phyloP scores from a whole-genome alignment of 2,329 filamentous ascomycete species.

The Fusarium oligoseptatum region DNA sequence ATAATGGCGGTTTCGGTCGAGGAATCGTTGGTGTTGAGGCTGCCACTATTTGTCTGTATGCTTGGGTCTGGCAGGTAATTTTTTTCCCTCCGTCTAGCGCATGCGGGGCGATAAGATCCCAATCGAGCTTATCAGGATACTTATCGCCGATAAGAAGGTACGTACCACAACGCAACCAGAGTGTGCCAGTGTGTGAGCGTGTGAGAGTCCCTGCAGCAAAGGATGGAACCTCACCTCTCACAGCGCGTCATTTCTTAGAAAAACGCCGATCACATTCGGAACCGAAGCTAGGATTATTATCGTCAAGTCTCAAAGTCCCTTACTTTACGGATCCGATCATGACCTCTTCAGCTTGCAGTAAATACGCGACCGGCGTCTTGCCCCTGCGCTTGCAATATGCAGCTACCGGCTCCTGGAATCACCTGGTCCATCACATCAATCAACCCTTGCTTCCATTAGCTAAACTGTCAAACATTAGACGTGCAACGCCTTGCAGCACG shows the following conservation, averaged over 20 bases:
- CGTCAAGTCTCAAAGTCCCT: background rate
- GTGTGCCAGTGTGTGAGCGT: no score
- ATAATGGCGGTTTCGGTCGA: constrained; percentile 23
- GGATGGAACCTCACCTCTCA: background rate
- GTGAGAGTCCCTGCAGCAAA: background rate
- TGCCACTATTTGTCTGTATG: constrained; percentile 25
- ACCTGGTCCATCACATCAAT: constrained; percentile 24
- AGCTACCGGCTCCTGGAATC: constrained; percentile 25
- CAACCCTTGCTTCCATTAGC: constrained; percentile 37
- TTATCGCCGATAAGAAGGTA: constrained; percentile 11
- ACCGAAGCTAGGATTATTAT: constrained; percentile 16
- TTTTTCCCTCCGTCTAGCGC: constrained; percentile 37
- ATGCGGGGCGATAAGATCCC: constrained; percentile 47
- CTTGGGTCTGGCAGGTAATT: constrained; percentile 28
- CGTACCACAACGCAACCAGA: constrained; percentile 28
- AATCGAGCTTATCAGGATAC: constrained; percentile 31
- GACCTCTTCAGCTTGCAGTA: constrained; percentile 10
- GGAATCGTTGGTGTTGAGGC: constrained; percentile 35
- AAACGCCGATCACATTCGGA: constrained; percentile 7
- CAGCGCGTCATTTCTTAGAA: background rate
- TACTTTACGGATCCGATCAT: constrained; percentile 12
- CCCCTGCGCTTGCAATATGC: constrained; percentile 35
- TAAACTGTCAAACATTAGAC: constrained; percentile 24
- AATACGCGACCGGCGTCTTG: constrained; percentile 21
- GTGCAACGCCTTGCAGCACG: constrained; percentile 41